phyloP scores from a whole-genome alignment of 2,329 filamentous ascomycete genomes.

The Fusarium sororula region DNA sequence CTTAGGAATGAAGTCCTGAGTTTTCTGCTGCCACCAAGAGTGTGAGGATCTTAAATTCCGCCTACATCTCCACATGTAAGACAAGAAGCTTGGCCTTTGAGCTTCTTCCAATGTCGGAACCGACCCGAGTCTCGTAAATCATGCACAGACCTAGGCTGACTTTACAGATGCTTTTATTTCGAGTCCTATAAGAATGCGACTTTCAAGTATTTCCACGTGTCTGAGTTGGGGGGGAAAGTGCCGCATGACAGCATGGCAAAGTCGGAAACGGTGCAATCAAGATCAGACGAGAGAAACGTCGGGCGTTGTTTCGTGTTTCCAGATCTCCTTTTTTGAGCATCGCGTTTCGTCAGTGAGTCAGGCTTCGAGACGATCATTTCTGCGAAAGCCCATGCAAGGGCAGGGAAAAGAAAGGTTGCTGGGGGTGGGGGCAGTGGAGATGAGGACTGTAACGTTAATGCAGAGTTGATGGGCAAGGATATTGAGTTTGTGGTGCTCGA shows the following conservation, averaged over 20 bases:
- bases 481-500: background rate
- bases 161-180: background rate
- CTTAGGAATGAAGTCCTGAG: background rate
- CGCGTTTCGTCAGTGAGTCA: constrained; percentile 14
- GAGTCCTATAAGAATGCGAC: background rate
- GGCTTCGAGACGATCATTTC: background rate
- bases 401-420: constrained; percentile 11
- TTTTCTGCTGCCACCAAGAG: background rate
- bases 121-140: background rate
- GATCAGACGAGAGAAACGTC: constrained; percentile 9
- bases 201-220: constrained; percentile 13
- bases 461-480: constrained; percentile 20
- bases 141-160: background rate
- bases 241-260: background rate
- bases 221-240: constrained; percentile 1
- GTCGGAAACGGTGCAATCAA: constrained; percentile 4
- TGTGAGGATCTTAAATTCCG: constrained; percentile 5
- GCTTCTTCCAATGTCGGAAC: constrained; percentile 10
- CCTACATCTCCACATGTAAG: constrained; percentile 11
- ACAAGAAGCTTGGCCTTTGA: constrained; percentile 21
- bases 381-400: constrained; percentile 17
- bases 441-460: constrained; percentile 21
- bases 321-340: constrained; percentile 7
- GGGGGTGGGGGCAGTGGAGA: background rate
- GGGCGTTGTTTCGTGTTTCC: constrained; percentile 35